phyloP scores from a whole-genome alignment of 345 rosid genomes.

The Eucalyptus marginata region DNA sequence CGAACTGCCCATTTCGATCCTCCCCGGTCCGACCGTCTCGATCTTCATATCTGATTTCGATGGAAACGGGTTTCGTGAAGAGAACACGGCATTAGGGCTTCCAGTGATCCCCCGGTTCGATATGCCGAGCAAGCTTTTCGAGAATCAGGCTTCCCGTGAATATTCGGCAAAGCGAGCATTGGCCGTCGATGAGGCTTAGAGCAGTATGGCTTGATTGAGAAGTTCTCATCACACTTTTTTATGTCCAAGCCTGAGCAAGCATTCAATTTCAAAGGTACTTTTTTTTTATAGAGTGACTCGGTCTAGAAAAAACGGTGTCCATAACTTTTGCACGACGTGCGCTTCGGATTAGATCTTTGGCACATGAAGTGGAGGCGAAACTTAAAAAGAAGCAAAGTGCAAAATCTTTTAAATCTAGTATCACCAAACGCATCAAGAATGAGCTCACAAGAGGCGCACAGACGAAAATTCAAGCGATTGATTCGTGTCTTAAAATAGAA shows the following conservation, averaged over 20 bases:
- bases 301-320: background rate
- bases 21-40: background rate
- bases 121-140: background rate
- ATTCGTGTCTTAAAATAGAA: background rate
- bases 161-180: background rate
- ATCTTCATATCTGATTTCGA: background rate
- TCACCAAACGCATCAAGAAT: accelerated
- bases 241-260: background rate
- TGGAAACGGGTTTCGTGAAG: background rate
- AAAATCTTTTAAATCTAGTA: too few relatives aligned
- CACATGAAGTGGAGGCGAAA: background rate
- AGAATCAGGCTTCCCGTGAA: background rate
- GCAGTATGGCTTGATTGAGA: background rate
- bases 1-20: background rate
- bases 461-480: accelerated
- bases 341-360: background rate
- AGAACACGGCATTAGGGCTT: background rate
- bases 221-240: background rate
- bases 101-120: background rate
- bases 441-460: background rate
- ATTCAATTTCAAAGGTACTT: background rate
- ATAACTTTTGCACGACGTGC: background rate
- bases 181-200: background rate
- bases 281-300: background rate
- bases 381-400: background rate